Base-by-base conservation (phyloP, 495 filamentous ascomycete genomes). In the Trichoderma gamsii region DNA sequence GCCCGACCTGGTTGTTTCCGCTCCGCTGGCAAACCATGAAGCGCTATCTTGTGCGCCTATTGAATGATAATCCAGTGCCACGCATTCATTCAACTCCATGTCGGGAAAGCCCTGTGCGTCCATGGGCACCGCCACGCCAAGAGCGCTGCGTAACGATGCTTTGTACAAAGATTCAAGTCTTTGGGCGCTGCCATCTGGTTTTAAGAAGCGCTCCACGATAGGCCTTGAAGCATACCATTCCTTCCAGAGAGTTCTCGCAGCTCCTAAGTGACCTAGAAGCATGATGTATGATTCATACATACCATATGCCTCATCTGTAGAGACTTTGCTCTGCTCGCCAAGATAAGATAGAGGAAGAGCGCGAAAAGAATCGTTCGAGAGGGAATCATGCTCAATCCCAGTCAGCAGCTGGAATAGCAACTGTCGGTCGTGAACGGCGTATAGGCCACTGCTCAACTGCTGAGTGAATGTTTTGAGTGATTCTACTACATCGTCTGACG, bases 241-340 rank as follows among this genome's bases (percentile, higher is more conserved):
- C 35, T 65, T 65, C 63, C 63, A 65, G 3, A 65, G 23, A 5
- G 63, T 65, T 44, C 63, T 41, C 18, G 41, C 32, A 9, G 63
- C 63, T 23, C 63, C 63, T 13, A 65, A 16, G 23, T 41, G 41
- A 29, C 63, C 63, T 7, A 65, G 63, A 21, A 65, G 32, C 7
- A n/a, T 44, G 32, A 65, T 65, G 63, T 65, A 65, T 4, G 35
- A 44, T 23, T 18, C 35, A 23, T 41, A 61, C 9, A 61, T 32
- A 23, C 13, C 56, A 13, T 61, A 61, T 15, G 56, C 56, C 12
- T 61, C 23, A 16, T 29, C 27, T 18, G 56, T 61, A 16, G 56
- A 13, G 4, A 61, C 56, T 16, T 32, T 29, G 25, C 56, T 61
- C 56, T 61, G 56, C 11, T 61, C 56, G 8, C 56, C 25, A 23